These are phyloP conservation scores for Saccharomycopsis babjevae DNA, from an alignment of 805 yeast species.

Conservation along the genomic window DNA sequence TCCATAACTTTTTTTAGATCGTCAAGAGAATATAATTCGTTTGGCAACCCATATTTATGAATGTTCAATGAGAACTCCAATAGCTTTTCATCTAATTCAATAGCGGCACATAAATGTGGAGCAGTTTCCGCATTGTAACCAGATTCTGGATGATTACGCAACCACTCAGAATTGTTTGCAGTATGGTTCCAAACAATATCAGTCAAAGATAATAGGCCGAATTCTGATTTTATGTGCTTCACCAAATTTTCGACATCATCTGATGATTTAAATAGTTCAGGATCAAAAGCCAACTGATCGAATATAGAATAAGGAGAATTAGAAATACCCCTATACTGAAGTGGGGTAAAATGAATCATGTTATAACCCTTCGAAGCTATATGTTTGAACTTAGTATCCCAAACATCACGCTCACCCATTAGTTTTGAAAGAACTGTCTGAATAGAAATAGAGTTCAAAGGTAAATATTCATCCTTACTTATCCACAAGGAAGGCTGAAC, in stretches of 20 bases:
- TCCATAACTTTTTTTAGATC: slow-evolving; percentile 57
- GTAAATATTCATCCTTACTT: slow-evolving; percentile 39
- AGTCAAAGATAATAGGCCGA: slow-evolving; percentile 66
- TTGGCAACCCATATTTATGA: slow-evolving; percentile 50
- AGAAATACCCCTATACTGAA: slow-evolving; percentile 81
- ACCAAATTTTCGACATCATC: slow-evolving; percentile 47
- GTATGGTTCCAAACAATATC: slow-evolving; percentile 95
- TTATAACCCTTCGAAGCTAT: slow-evolving; percentile 75
- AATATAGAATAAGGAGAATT: slow-evolving; percentile 88
- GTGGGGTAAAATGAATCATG: slow-evolving; percentile 93
- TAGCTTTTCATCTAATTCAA: slow-evolving; percentile 67
- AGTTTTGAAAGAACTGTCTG: slow-evolving; percentile 87
- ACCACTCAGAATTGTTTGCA: slow-evolving; percentile 83
- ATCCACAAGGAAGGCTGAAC: slow-evolving; percentile 69
- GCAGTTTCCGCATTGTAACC: slow-evolving; percentile 84
- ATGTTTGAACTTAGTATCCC: slow-evolving; percentile 57
- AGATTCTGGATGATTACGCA: slow-evolving; percentile 75
- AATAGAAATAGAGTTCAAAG: slow-evolving; percentile 69
- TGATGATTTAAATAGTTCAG: slow-evolving; percentile 44
- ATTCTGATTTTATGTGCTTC: slow-evolving; percentile 36
- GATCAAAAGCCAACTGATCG: slow-evolving; percentile 77
- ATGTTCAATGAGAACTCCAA: slow-evolving; percentile 54
- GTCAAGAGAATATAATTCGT: slow-evolving; percentile 35
- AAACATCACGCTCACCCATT: slow-evolving; percentile 60
- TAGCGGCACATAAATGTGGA: slow-evolving; percentile 78